phyloP scores from a whole-genome alignment of 495 filamentous ascomycete genomes.

The Neurospora sp. region DNA sequence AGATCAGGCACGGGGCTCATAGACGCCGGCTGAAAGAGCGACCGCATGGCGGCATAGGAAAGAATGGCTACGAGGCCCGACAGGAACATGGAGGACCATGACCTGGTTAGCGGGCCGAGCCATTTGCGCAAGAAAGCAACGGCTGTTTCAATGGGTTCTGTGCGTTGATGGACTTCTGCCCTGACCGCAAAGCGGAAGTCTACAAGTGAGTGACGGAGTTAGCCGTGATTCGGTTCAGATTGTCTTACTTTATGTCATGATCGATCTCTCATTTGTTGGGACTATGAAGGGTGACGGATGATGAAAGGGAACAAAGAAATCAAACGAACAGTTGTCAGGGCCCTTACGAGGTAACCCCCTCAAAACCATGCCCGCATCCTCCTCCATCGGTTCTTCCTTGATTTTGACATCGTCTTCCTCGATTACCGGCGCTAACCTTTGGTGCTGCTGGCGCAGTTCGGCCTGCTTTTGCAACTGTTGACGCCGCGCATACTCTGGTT shows the following conservation, averaged over 20 bases:
- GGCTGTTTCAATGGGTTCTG: conserved; percentile 72
- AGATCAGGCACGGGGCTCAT: conserved; percentile 71
- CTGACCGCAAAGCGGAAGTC: conserved; percentile 79
- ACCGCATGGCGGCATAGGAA: conserved; percentile 49
- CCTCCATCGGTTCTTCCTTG: conserved; percentile 23
- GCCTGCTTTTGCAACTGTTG: conserved; percentile 10
- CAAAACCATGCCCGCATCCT: conserved; percentile 2
- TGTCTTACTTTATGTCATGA: neutral
- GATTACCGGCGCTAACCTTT: neutral
- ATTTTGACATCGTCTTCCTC: conserved; percentile 13
- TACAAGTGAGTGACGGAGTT: conserved; percentile 27
- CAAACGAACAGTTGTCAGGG: conserved; percentile 29
- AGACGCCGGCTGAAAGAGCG: conserved; percentile 55
- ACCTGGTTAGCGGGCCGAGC: conserved; percentile 48
- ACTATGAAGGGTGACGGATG: neutral
- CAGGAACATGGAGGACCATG: conserved; percentile 53
- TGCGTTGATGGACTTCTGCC: conserved; percentile 78
- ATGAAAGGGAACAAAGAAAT: conserved; percentile 7
- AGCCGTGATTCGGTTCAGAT: conserved; percentile 8
- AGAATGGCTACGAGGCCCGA: conserved; percentile 46
- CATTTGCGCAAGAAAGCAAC: conserved; percentile 51
- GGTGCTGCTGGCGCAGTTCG: conserved; percentile 3
- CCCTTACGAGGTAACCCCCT: conserved; percentile 6
- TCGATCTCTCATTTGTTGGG: neutral
- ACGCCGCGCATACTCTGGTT: conserved; percentile 29